These are phyloP conservation scores for Angomonas desouzai DNA, from an alignment of 208 protist genomes.

Conservation along the genomic window DNA sequence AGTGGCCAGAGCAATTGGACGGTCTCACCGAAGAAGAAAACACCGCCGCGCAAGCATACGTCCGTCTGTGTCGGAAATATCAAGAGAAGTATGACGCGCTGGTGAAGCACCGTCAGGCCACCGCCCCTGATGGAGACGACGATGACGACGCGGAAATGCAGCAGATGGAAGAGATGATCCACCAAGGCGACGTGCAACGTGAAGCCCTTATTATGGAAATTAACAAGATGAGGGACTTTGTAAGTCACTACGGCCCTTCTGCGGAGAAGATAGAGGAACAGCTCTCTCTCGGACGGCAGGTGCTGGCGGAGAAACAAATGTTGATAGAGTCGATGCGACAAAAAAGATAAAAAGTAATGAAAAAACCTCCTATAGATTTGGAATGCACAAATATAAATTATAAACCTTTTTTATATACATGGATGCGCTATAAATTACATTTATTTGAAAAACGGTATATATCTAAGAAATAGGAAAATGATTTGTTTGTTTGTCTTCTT, in stretches of 20 bases:
- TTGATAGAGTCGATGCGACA: not conserved
- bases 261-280: slow-evolving; percentile 22
- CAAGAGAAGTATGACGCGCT: slow-evolving; percentile 16
- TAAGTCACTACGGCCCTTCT: slow-evolving; percentile 2
- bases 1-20: slow-evolving; percentile 30
- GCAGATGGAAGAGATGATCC: slow-evolving; percentile 12
- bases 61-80: slow-evolving; percentile 40
- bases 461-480: too few relatives aligned
- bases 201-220: not conserved
- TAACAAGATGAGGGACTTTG: not conserved
- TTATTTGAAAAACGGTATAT: too few relatives aligned
- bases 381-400: too few relatives aligned
- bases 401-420: too few relatives aligned
- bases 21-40: slow-evolving; percentile 46
- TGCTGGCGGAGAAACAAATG: slow-evolving; percentile 18
- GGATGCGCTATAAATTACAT: too few relatives aligned
- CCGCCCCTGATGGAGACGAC: slow-evolving; percentile 1
- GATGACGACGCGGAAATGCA: slow-evolving; percentile 8
- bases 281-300: slow-evolving; percentile 13
- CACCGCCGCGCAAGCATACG: slow-evolving; percentile 19
- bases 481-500: too few relatives aligned
- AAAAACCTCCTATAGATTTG: too few relatives aligned
- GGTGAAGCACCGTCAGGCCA: not conserved
- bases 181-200: not conserved
- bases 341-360: too few relatives aligned